Base-by-base conservation (phyloP, 129 eudicot genomes). In the Sambucus nigra region DNA sequence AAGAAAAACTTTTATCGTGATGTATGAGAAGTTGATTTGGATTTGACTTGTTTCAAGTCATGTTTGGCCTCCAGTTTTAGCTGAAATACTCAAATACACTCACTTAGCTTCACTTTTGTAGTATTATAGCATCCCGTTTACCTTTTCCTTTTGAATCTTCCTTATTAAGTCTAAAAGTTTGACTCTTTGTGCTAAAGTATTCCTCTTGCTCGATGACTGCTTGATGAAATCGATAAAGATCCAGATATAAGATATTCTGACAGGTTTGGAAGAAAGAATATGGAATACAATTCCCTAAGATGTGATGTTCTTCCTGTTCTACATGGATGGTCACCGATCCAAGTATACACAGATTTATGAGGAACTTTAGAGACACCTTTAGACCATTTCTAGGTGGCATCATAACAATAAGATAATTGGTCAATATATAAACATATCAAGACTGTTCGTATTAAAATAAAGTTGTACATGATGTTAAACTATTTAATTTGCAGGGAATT, bases 181-280 rank as follows among this genome's bases (percentile, higher is more conserved):
- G 7, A 23, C 21, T 3, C 19, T 53, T 28, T 53, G 40, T 53
- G 59, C 41, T 61, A 51, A 14, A 74, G 80, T 57, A 69, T 74
- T 51, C 71, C 80, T 28, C 68, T 74, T 21, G 75, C 80, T 51
- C 70, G 15, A 14, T 74, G 80, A 75, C 74, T 74, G 63, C 61
- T 62, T 10, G 67, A 69, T 53, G 75, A 74, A 53, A 74, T 74
- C 15, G 64, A 69, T 15, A 69, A 63, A 47, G 67, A 74, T 59
- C 71, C 67, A 24, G 67, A 69, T 54, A 19, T 74, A 45, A 65
- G 67, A 29, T 74, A 57, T 55, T 27, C 71, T 7, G 75, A 74
- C 51, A 47, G 64, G 32, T 68, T 51, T 23, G 80, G 80, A 22
- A 59, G 71, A 35, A 68, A 68, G 39, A 73, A 62, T 49, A 53